These are phyloP conservation scores for Aspergillus diversus DNA, from an alignment of 495 filamentous ascomycete genomes.

Conservation along the genomic window DNA sequence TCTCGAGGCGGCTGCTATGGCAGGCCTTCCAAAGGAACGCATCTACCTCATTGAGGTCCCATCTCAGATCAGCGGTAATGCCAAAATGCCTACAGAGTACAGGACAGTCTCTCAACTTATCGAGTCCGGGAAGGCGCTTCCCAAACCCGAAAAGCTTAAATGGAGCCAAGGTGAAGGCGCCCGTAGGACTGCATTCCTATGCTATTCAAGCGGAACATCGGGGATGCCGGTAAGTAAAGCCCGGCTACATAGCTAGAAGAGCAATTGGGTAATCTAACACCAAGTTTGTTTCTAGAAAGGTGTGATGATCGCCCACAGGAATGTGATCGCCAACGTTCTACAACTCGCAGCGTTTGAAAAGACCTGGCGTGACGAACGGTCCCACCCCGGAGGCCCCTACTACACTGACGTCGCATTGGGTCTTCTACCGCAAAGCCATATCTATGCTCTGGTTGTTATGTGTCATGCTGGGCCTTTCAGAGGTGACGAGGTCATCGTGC, in stretches of 20 bases:
- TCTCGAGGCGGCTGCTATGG: slow-evolving; percentile 67
- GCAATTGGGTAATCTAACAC: not conserved
- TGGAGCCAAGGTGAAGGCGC: slow-evolving; percentile 78
- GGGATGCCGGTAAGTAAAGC: slow-evolving; percentile 69
- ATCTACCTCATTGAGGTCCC: slow-evolving; percentile 78
- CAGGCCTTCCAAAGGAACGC: slow-evolving; percentile 68
- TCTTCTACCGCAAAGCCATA: slow-evolving; percentile 83
- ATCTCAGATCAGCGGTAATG: slow-evolving; percentile 48
- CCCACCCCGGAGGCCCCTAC: slow-evolving; percentile 34
- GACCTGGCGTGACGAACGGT: slow-evolving; percentile 42
- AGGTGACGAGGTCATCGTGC: slow-evolving; percentile 76
- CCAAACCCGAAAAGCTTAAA: slow-evolving; percentile 63
- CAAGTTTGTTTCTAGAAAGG: slow-evolving; percentile 67
- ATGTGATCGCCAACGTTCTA: slow-evolving; percentile 83
- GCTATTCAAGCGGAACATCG: slow-evolving; percentile 89
- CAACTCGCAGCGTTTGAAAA: slow-evolving; percentile 63
- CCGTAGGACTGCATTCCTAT: slow-evolving; percentile 78
- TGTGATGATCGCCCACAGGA: slow-evolving; percentile 88
- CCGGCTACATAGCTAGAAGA: not conserved
- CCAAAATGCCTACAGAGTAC: slow-evolving; percentile 54
- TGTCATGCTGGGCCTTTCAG: slow-evolving; percentile 70
- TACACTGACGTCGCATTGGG: slow-evolving; percentile 68
- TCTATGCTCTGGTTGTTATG: slow-evolving; percentile 81
- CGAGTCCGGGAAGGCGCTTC: slow-evolving; percentile 62
- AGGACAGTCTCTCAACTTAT: slow-evolving; percentile 75